Percentiles rank a stretch among this genome's conserved stretches.
Conservation (phyloP, 2,329 filamentous ascomycete species). For the Didymella pomorum region DNA sequence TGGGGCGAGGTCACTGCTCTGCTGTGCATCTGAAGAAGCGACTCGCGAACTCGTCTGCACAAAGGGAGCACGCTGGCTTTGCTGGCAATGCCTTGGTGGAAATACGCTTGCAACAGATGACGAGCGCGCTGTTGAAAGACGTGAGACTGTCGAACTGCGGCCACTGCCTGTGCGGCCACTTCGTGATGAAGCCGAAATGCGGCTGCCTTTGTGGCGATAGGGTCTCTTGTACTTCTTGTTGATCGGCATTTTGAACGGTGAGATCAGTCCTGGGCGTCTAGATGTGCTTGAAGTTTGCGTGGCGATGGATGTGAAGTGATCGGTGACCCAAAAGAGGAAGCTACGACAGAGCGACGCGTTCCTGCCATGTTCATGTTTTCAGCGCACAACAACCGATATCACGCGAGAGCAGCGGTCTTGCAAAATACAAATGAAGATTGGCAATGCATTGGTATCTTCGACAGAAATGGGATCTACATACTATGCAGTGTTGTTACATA, state of each 20-base stretch:
- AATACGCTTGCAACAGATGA: constrained; percentile 16
- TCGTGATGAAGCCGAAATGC: constrained; percentile 20
- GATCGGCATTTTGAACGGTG: constrained; percentile 25
- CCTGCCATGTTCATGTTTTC: constrained; percentile 24
- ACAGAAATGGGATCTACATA: constrained; percentile 21
- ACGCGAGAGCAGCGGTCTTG: neutral
- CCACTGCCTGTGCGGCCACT: constrained; percentile 17
- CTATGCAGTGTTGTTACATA: constrained; percentile 19
- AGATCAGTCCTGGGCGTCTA: neutral
- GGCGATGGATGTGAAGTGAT: constrained; percentile 1
- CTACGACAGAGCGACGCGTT: constrained; percentile 25
- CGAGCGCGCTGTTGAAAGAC: constrained; percentile 22
- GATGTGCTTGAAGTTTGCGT: neutral
- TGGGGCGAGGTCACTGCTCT: neutral
- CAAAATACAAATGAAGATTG: neutral
- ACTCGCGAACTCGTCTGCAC: constrained; percentile 4
- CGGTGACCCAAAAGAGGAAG: constrained; percentile 25
- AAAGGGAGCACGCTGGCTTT: neutral
- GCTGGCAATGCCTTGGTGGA: constrained; percentile 1
- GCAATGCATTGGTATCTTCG: constrained; percentile 15
- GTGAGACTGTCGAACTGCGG: constrained; percentile 19
- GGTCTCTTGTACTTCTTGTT: constrained; percentile 17
- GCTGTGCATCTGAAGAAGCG: constrained; percentile 14
- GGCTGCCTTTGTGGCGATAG: constrained; percentile 21
- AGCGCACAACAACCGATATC: neutral